Conservation (phyloP, 2,329 filamentous ascomycete genomes). For the Aspergillus glaucus region DNA sequence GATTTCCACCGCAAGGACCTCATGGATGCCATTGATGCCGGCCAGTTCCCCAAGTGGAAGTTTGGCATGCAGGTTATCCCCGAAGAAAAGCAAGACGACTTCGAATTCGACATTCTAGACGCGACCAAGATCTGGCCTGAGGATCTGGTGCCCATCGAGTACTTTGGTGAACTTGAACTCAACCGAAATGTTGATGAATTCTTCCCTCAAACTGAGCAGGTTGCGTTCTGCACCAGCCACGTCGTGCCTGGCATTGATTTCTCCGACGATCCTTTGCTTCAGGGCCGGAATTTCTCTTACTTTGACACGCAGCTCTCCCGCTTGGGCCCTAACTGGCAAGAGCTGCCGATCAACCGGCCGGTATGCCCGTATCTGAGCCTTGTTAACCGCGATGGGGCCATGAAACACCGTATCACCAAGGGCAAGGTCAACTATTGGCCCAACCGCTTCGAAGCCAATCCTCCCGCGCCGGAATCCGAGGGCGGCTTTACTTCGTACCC, state of each 20-base stretch:
- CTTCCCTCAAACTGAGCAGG: constrained; percentile 77
- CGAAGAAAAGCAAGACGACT: constrained; percentile 65
- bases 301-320: constrained; percentile 55
- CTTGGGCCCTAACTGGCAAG: constrained; percentile 68
- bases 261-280: constrained; percentile 66
- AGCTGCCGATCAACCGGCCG: constrained; percentile 70
- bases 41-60: constrained; percentile 68
- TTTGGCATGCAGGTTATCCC: constrained; percentile 75
- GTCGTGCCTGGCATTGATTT: constrained; percentile 72
- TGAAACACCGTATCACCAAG: constrained; percentile 66
- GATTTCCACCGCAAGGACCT: constrained; percentile 79
- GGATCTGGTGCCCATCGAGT: constrained; percentile 65
- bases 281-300: constrained; percentile 64
- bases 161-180: constrained; percentile 72
- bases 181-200: constrained; percentile 76
- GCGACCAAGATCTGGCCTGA: constrained; percentile 84
- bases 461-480: constrained; percentile 56
- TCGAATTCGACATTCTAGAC: constrained; percentile 80
- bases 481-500: constrained; percentile 66
- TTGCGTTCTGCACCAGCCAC: constrained; percentile 75
- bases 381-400: constrained; percentile 67
- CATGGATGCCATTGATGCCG: constrained; percentile 64
- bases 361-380: constrained; percentile 70
- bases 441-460: constrained; percentile 59
- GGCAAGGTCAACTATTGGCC: constrained; percentile 75